These are phyloP conservation scores for Orbilia blumenaviensis DNA, from an alignment of 2,329 filamentous ascomycete genomes.

Conservation along the genomic window DNA sequence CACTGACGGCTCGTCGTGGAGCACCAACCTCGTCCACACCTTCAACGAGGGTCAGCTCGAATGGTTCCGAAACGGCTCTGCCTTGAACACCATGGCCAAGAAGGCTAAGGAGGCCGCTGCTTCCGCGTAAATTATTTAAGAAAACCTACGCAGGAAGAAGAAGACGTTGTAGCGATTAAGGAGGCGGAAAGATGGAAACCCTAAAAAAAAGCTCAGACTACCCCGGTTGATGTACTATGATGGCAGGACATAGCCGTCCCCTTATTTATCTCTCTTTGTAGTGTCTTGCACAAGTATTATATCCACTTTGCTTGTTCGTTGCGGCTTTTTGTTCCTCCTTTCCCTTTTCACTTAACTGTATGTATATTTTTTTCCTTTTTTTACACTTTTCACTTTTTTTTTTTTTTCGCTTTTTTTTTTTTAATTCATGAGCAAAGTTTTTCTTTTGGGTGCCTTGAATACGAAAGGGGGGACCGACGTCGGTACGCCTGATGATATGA, in stretches of 20 bases:
- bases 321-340: neutral
- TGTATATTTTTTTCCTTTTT: neutral
- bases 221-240: slow-evolving; percentile 14
- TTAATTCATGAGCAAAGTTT: neutral
- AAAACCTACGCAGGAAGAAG: neutral
- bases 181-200: neutral
- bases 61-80: slow-evolving; percentile 99
- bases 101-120: slow-evolving; percentile 36
- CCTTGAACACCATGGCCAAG: slow-evolving; percentile 72
- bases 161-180: neutral
- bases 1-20: slow-evolving; percentile 81
- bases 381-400: slow-evolving; percentile 8
- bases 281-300: slow-evolving; percentile 28
- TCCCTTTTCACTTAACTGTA: neutral
- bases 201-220: neutral
- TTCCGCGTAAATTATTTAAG: slow-evolving; percentile 34
- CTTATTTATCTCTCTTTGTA: neutral
- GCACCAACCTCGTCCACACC: slow-evolving; percentile 87
- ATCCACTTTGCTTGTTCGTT: slow-evolving; percentile 3
- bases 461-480: neutral
- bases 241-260: slow-evolving; percentile 39
- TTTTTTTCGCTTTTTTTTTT: slow-evolving; percentile 16
- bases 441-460: neutral
- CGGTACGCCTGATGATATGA: neutral
- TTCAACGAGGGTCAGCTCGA: slow-evolving; percentile 98